Evolutionary conservation across 495 filamentous ascomycete genomes (phyloP).

Genomic region (Neurospora cerealis): DNA sequence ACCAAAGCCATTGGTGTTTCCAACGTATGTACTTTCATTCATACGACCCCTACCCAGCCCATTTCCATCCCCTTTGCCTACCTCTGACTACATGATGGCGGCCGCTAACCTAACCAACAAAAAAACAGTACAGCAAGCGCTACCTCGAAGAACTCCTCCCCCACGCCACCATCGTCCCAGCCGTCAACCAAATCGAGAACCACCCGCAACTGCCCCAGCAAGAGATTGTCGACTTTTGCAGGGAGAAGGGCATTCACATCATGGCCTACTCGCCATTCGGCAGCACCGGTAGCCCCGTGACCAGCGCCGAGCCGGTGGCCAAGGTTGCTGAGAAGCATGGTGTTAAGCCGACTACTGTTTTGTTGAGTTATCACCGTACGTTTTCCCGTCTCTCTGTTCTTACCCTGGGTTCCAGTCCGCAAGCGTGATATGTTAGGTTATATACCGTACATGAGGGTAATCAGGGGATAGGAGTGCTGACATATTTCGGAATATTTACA

Average conservation of each 20-base stretch:
- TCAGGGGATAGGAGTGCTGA: no score
- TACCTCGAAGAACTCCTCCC: slow-evolving; percentile 67
- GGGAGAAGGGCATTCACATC: slow-evolving; percentile 61
- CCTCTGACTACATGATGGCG: neutral
- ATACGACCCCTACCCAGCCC: neutral
- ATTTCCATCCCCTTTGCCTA: neutral
- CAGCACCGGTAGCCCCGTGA: slow-evolving; percentile 64
- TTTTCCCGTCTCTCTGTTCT: neutral
- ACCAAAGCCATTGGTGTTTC: slow-evolving; percentile 69
- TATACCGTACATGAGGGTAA: no score
- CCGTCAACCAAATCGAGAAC: slow-evolving; percentile 91
- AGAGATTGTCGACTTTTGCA: slow-evolving; percentile 71
- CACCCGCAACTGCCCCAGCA: slow-evolving; percentile 77
- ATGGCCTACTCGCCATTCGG: slow-evolving; percentile 71
- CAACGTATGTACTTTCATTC: slow-evolving; percentile 35
- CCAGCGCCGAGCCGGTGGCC: slow-evolving; percentile 56
- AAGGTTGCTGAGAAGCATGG: slow-evolving; percentile 61
- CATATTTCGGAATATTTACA: slow-evolving; percentile 12
- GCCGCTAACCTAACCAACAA: neutral
- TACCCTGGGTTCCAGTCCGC: neutral
- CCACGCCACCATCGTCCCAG: slow-evolving; percentile 55
- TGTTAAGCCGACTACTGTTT: slow-evolving; percentile 49
- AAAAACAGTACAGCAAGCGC: slow-evolving; percentile 48
- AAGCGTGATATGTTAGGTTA: no score
- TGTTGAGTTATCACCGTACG: slow-evolving; percentile 69